Conservation (phyloP, 768 basidiomycete genomes). For the Kwoniella sp. region DNA sequence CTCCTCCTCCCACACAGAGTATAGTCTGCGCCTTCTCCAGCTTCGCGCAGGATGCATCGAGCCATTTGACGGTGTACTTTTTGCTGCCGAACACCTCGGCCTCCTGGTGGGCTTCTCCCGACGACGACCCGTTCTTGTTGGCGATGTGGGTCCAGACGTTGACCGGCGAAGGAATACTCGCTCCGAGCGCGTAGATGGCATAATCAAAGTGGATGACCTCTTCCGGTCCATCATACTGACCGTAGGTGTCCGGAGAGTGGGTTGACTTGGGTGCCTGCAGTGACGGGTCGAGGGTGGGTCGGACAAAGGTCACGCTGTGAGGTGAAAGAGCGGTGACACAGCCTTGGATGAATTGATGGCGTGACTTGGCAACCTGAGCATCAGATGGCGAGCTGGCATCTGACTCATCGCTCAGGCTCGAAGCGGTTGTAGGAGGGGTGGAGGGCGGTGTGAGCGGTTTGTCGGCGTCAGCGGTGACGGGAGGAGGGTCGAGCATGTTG, state of each 20-base stretch:
- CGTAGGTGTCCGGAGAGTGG: slow-evolving; percentile 8
- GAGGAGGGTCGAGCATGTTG: slow-evolving; percentile 18
- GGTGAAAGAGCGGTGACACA: slow-evolving; percentile 21
- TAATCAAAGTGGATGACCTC: slow-evolving; percentile 48
- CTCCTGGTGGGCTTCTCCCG: slow-evolving; percentile 6
- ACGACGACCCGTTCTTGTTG: slow-evolving; percentile 7
- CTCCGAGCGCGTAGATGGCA: slow-evolving; percentile 47
- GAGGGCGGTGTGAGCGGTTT: slow-evolving; percentile 12
- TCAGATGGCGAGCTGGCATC: neutral
- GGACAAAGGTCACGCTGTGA: slow-evolving; percentile 30
- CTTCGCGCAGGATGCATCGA: slow-evolving; percentile 40
- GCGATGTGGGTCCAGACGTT: slow-evolving; percentile 41
- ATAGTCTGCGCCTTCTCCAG: slow-evolving; percentile 43
- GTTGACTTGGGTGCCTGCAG: slow-evolving; percentile 1
- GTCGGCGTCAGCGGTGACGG: neutral
- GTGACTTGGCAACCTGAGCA: slow-evolving; percentile 1
- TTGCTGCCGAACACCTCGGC: slow-evolving; percentile 38
- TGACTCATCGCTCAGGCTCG: neutral
- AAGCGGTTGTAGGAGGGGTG: slow-evolving; percentile 11
- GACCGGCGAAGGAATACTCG: slow-evolving; percentile 44
- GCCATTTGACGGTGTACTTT: slow-evolving; percentile 42
- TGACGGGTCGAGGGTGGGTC: slow-evolving; percentile 6
- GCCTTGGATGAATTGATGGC: slow-evolving; percentile 26
- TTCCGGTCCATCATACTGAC: slow-evolving; percentile 25
- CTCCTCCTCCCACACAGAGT: slow-evolving; percentile 52